Conservation (phyloP, 148 eudicot genomes). For the Tetragonia tetragonoides region DNA sequence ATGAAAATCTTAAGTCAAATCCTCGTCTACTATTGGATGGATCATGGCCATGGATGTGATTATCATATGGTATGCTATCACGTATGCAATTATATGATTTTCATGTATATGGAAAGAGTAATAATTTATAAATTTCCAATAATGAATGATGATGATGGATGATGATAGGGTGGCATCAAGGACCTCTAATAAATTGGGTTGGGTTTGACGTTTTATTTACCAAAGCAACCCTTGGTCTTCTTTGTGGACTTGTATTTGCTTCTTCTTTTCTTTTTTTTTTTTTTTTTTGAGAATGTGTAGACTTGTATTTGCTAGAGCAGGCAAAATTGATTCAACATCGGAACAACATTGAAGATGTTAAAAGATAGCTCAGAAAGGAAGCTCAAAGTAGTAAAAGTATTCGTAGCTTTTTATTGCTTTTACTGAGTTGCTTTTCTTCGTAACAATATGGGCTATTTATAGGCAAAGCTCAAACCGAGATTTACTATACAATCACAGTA, state of each 20-base stretch:
- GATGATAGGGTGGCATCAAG: not conserved
- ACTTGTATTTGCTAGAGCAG: too few species aligned
- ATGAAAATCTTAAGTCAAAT: constrained; percentile 27
- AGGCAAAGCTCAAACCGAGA: too few species aligned
- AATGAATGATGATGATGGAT: not conserved
- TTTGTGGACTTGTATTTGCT: not conserved
- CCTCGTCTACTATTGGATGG: constrained; percentile 23
- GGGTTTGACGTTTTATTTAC: not conserved
- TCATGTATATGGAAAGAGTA: not conserved
- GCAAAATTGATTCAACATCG: too few species aligned
- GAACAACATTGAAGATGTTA: too few species aligned
- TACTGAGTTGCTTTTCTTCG: too few species aligned
- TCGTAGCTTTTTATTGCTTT: too few species aligned
- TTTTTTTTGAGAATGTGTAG: too few species aligned
- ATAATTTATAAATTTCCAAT: not conserved
- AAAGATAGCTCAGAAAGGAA: too few species aligned
- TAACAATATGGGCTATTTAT: too few species aligned
- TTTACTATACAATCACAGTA: too few species aligned
- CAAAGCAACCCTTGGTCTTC: not conserved
- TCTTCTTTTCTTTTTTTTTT: too few species aligned
- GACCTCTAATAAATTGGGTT: not conserved
- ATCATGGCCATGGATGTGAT: constrained; percentile 4
- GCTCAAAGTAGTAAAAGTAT: too few species aligned
- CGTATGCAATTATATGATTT: not conserved
- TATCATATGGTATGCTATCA: not conserved